phyloP scores from a whole-genome alignment of 257 asterid species.

The Capsicum baccatum region DNA sequence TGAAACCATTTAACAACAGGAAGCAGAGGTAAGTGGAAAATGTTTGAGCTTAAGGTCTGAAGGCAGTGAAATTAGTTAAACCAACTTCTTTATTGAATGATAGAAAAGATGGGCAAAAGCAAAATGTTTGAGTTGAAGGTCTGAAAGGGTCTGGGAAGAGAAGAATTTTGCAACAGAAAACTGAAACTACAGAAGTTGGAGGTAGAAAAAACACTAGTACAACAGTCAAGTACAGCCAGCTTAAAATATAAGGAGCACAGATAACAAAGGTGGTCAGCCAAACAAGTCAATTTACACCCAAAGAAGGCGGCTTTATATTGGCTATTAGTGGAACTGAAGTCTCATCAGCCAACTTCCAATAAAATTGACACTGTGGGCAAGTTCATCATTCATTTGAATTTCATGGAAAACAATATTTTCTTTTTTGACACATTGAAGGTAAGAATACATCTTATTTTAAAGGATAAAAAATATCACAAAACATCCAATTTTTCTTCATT shows the following conservation, averaged over 20 bases:
- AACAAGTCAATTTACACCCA: neutral
- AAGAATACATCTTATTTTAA: neutral
- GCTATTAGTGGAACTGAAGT: neutral
- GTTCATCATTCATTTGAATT: conserved; percentile 14
- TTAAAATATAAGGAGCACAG: conserved; percentile 14
- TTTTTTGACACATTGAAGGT: neutral
- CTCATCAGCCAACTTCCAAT: conserved; percentile 18
- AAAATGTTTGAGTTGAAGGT: neutral
- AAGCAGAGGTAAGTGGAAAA: conserved; percentile 6
- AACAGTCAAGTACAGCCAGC: neutral
- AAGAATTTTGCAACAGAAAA: conserved; percentile 26
- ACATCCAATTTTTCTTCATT: neutral
- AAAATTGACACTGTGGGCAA: neutral
- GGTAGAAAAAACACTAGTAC: neutral
- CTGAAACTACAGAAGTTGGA: neutral
- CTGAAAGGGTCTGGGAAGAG: neutral
- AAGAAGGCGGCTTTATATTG: conserved; percentile 3
- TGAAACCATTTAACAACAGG: conserved; percentile 15
- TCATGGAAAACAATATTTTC: conserved; percentile 2
- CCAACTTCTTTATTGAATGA: neutral
- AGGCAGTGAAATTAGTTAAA: neutral
- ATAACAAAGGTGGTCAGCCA: neutral
- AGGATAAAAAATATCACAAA: neutral
- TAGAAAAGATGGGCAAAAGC: conserved; percentile 9
- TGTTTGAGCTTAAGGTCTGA: conserved; percentile 15